A percentile compares a stretch with the other conserved stretches of the same genome.
phyloP scores from a whole-genome alignment of 1,139 yeast species.

The Magnusiomyces fungicola region DNA sequence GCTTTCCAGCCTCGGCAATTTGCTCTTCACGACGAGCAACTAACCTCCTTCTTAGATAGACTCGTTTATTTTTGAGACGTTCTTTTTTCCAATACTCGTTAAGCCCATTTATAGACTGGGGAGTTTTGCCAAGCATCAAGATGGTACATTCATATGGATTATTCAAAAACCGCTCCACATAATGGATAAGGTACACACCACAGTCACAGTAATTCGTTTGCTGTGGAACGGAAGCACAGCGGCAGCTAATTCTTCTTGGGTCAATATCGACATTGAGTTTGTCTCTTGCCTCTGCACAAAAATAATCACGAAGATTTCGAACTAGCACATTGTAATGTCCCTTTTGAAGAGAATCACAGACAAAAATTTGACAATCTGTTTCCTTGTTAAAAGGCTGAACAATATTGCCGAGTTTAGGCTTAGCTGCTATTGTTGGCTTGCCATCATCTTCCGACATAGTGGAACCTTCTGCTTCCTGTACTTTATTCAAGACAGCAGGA shows the following conservation, averaged over 20 bases:
- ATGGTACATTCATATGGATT: constrained; percentile 44
- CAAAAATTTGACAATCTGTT: constrained; percentile 37
- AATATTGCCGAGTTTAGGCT: too few species aligned
- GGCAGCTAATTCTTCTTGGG: constrained; percentile 37
- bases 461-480: not conserved
- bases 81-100: not conserved
- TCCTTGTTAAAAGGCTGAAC: constrained; percentile 4
- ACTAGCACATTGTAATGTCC: constrained; percentile 45
- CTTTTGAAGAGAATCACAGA: constrained; percentile 63
- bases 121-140: constrained; percentile 37
- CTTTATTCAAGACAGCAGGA: constrained; percentile 19
- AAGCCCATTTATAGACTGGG: not conserved
- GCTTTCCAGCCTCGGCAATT: too few species aligned
- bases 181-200: constrained; percentile 86
- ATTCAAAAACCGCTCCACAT: constrained; percentile 56
- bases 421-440: too few species aligned
- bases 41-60: not conserved
- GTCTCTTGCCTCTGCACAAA: constrained; percentile 66
- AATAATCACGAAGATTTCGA: constrained; percentile 51
- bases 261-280: constrained; percentile 45
- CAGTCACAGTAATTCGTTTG: constrained; percentile 92
- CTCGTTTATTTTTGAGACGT: not conserved
- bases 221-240: constrained; percentile 60
- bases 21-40: not conserved
- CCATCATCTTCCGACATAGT: not conserved